Percentiles rank a stretch among this genome's conserved stretches.
Evolutionary conservation across 2,329 filamentous ascomycete species (phyloP).

Genomic region (Penicillium sp.): DNA sequence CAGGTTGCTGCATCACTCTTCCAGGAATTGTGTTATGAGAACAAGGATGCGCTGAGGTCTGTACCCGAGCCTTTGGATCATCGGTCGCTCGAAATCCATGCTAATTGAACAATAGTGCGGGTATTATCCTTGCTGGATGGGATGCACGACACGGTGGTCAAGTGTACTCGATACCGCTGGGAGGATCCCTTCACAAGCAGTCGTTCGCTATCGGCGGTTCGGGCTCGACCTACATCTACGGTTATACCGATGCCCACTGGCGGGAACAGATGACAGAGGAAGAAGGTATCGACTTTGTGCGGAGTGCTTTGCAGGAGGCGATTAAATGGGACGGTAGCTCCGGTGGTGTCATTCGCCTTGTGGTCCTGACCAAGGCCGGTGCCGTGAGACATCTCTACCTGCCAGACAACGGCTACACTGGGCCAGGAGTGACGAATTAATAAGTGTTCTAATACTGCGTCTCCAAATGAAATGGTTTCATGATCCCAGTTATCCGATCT

Average conservation of each 20-base stretch:
- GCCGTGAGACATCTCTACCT: conserved; percentile 93
- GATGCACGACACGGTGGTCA: conserved; percentile 93
- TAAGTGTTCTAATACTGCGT: conserved; percentile 23
- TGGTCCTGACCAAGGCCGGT: conserved; percentile 86
- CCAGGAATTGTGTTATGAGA: conserved; percentile 96
- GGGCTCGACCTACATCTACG: conserved; percentile 98
- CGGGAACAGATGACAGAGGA: conserved; percentile 88
- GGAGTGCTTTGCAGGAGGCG: conserved; percentile 83
- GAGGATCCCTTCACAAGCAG: conserved; percentile 96
- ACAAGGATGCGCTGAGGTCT: conserved; percentile 90
- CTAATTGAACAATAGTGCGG: conserved; percentile 60
- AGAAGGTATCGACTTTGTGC: conserved; percentile 89
- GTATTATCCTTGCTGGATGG: conserved; percentile 98
- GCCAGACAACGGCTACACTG: conserved; percentile 84
- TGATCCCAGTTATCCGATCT: conserved; percentile 2
- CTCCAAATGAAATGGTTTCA: conserved; percentile 18
- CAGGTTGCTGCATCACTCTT: conserved; percentile 94
- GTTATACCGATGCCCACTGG: conserved; percentile 97
- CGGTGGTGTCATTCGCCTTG: conserved; percentile 96
- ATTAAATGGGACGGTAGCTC: conserved; percentile 99
- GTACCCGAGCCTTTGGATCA: conserved; percentile 30
- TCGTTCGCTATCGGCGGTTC: conserved; percentile 93
- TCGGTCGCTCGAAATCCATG: neutral
- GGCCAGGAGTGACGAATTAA: conserved; percentile 57
- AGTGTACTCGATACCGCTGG: conserved; percentile 94